phyloP scores from a whole-genome alignment of 495 filamentous ascomycete species.

The Aeminium ludgeri region DNA sequence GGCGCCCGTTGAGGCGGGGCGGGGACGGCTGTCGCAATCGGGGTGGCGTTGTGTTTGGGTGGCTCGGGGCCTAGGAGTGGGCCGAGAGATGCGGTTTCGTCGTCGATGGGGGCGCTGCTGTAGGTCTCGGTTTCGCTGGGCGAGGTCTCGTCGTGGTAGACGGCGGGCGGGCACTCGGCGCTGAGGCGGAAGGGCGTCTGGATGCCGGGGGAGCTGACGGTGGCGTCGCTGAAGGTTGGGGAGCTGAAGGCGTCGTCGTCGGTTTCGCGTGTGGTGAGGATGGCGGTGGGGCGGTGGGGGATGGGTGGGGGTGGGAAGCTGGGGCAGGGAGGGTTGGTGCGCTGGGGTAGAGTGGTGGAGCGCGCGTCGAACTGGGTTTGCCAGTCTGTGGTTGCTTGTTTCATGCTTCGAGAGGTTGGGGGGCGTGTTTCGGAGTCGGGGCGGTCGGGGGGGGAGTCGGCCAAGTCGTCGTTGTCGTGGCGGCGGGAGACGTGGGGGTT shows the following conservation, averaged over 20 bases:
- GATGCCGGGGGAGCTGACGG: constrained; percentile 9
- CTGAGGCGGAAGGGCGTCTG: constrained; percentile 13
- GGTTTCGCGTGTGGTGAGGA: not conserved
- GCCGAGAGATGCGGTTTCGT: not conserved
- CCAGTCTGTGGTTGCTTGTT: too few relatives aligned
- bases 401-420: too few relatives aligned
- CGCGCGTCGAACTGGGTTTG: too few relatives aligned
- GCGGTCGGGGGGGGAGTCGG: too few relatives aligned
- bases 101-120: not conserved
- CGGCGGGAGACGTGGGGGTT: too few relatives aligned
- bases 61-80: too few relatives aligned
- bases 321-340: too few relatives aligned
- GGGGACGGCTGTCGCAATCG: too few relatives aligned
- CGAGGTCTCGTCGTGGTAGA: not conserved
- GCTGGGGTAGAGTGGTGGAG: too few relatives aligned
- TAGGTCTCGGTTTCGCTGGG: not conserved
- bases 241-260: not conserved
- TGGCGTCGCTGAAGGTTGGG: constrained; percentile 12
- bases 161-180: not conserved
- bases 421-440: too few relatives aligned
- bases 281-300: not conserved
- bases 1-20: too few relatives aligned
- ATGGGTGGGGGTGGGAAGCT: not conserved
- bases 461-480: too few relatives aligned
- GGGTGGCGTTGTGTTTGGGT: not conserved